Evolutionary conservation across 768 basidiomycete genomes (phyloP).

Genomic region (Tylopilus rubrobrunneus): DNA sequence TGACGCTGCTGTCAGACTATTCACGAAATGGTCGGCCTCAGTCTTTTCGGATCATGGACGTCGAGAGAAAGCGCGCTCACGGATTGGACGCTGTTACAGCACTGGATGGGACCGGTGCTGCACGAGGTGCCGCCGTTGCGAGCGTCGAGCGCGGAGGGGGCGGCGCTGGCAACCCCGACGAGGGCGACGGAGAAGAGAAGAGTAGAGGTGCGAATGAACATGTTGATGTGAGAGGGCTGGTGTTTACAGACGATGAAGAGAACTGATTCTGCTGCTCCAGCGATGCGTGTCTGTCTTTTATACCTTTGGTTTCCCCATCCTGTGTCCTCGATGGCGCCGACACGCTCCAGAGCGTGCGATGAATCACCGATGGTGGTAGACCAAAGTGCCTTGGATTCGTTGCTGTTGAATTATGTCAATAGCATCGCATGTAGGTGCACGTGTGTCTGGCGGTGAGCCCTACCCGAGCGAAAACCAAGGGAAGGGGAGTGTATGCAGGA

Average conservation of each 20-base stretch:
- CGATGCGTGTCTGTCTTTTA: not conserved
- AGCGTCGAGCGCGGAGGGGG: slow-evolving; percentile 1
- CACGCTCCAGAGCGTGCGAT: not conserved
- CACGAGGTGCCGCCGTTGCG: slow-evolving; percentile 23
- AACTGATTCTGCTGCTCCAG: not conserved
- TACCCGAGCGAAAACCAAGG: not conserved
- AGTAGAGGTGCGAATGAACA: slow-evolving; percentile 7
- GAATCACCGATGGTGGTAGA: not conserved
- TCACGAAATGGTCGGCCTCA: not conserved
- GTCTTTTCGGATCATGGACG: not conserved
- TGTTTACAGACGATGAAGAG: not conserved
- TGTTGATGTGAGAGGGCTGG: not conserved
- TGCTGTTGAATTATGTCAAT: not conserved
- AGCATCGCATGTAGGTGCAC: not conserved
- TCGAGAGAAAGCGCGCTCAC: not conserved
- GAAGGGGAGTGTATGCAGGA: not conserved
- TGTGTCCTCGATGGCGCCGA: not conserved
- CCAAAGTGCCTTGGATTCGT: not conserved
- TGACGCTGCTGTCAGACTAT: not conserved
- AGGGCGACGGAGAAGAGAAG: slow-evolving; percentile 5
- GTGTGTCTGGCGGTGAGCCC: not conserved
- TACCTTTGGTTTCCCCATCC: not conserved
- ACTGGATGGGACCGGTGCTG: slow-evolving; percentile 36
- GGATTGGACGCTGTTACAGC: not conserved
- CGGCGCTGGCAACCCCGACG: not conserved